Percentiles rank a stretch among this genome's conserved stretches.
phyloP scores from a whole-genome alignment of 2,329 filamentous ascomycete genomes.

The Neonectria ditissima region DNA sequence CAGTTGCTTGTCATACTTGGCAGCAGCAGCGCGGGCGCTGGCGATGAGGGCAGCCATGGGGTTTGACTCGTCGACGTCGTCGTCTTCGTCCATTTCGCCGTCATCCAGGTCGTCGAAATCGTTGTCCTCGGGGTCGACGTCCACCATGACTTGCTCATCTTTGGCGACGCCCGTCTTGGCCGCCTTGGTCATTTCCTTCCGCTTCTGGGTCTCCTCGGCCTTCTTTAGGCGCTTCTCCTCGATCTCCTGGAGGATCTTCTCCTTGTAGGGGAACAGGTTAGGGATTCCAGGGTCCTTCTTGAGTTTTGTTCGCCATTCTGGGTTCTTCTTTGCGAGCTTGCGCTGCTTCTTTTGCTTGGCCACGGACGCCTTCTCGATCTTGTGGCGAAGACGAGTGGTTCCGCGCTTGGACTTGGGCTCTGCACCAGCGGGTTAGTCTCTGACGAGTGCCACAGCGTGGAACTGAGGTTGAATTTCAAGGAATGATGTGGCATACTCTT shows the following conservation, averaged over 20 bases:
- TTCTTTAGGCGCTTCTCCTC: constrained; percentile 87
- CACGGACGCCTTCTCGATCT: constrained; percentile 92
- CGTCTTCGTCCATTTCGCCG: constrained; percentile 65
- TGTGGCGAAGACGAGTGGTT: constrained; percentile 89
- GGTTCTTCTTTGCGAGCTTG: constrained; percentile 95
- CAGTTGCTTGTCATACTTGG: constrained; percentile 76
- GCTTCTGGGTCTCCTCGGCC: constrained; percentile 79
- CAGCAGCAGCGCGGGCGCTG: constrained; percentile 82
- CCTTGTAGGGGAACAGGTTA: constrained; percentile 97
- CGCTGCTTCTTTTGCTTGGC: constrained; percentile 91
- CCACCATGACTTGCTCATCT: constrained; percentile 59
- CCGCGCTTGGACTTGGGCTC: constrained; percentile 96
- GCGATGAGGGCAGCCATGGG: constrained; percentile 93
- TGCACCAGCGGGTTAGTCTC: constrained; percentile 51
- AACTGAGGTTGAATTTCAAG: neutral
- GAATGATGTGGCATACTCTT: constrained; percentile 56
- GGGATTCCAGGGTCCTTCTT: constrained; percentile 99
- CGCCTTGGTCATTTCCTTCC: constrained; percentile 78
- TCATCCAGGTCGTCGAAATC: constrained; percentile 64
- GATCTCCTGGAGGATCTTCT: constrained; percentile 92
- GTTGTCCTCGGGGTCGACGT: constrained; percentile 60
- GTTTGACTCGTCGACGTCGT: constrained; percentile 77
- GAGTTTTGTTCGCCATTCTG: constrained; percentile 92
- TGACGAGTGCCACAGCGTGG: neutral
- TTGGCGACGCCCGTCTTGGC: constrained; percentile 66